phyloP scores from a whole-genome alignment of 2,329 filamentous ascomycete species.

The Cordyceps javanica region DNA sequence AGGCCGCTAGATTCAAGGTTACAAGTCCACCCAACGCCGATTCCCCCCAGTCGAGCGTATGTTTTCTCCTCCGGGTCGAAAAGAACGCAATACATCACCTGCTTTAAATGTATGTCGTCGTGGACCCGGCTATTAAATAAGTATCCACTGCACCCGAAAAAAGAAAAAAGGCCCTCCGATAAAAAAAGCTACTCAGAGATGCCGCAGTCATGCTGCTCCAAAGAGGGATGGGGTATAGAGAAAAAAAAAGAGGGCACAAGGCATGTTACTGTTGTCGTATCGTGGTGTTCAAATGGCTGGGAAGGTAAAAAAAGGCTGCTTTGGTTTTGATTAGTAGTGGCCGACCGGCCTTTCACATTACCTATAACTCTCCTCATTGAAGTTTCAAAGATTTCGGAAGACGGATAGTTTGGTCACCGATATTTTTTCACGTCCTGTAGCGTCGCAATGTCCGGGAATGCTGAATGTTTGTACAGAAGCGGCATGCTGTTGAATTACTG shows the following conservation, averaged over 20 bases:
- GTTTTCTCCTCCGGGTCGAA: neutral
- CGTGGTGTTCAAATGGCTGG: neutral
- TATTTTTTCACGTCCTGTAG: neutral
- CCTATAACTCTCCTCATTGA: neutral
- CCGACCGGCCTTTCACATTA: slow-evolving; percentile 3
- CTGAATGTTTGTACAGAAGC: neutral
- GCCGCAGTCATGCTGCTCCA: neutral
- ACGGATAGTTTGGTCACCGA: neutral
- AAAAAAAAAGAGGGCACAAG: neutral
- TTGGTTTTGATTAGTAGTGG: slow-evolving; percentile 5
- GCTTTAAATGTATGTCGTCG: neutral
- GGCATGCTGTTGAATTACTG: slow-evolving; percentile 14
- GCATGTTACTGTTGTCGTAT: neutral
- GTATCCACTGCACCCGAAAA: neutral
- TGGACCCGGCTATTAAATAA: neutral
- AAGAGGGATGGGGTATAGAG: neutral
- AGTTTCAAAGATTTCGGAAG: neutral
- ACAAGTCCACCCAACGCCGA: slow-evolving; percentile 1
- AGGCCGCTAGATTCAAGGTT: slow-evolving; percentile 6
- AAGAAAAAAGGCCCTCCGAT: neutral
- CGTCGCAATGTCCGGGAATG: neutral
- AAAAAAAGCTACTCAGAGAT: neutral
- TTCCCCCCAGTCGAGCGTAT: neutral
- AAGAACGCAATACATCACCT: neutral
- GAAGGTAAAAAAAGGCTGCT: neutral